Evolutionary conservation across 352 stramenopile genomes (phyloP).

Genomic region (Pythium insidiosum): DNA sequence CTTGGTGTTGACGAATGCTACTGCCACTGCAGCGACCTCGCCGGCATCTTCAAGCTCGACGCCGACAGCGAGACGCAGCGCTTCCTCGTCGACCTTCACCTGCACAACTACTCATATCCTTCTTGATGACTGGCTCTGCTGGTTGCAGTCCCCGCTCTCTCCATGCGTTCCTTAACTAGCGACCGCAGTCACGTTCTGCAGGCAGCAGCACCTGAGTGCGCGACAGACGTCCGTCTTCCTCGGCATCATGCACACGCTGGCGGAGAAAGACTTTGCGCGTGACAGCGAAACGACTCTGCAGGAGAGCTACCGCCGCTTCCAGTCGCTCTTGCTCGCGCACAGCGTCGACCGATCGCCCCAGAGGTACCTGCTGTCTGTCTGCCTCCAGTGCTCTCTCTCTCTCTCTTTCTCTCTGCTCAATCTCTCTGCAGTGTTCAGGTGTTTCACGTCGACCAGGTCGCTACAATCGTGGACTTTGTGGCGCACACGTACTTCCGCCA

Average conservation of each 20-base stretch:
- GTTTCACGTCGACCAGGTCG: conserved; percentile 43
- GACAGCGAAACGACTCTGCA: conserved; percentile 40
- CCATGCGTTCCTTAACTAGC: conserved; percentile 1
- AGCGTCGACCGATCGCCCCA: conserved; percentile 63
- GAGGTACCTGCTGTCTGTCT: no score
- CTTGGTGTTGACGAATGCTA: not conserved
- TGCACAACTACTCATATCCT: conserved; percentile 73
- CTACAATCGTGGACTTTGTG: conserved; percentile 60
- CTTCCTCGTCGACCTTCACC: conserved; percentile 43
- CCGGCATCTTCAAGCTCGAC: conserved; percentile 44
- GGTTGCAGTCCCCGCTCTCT: not conserved
- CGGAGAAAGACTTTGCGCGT: conserved; percentile 38
- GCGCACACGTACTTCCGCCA: conserved; percentile 76
- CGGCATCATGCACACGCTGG: conserved; percentile 57
- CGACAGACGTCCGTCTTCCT: conserved; percentile 61
- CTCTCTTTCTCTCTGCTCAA: no score
- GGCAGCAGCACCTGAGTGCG: conserved; percentile 42
- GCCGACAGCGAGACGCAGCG: conserved; percentile 22
- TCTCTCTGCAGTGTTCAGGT: conserved; percentile 51
- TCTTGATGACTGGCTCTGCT: no score
- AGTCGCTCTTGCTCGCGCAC: conserved; percentile 50
- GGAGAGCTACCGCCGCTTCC: conserved; percentile 49
- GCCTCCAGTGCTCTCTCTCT: no score
- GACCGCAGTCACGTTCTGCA: conserved; percentile 37
- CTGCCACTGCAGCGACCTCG: conserved; percentile 21